Base-by-base conservation (phyloP, 1,284 basidiomycete species). In the Rhodotorula glutinis region DNA sequence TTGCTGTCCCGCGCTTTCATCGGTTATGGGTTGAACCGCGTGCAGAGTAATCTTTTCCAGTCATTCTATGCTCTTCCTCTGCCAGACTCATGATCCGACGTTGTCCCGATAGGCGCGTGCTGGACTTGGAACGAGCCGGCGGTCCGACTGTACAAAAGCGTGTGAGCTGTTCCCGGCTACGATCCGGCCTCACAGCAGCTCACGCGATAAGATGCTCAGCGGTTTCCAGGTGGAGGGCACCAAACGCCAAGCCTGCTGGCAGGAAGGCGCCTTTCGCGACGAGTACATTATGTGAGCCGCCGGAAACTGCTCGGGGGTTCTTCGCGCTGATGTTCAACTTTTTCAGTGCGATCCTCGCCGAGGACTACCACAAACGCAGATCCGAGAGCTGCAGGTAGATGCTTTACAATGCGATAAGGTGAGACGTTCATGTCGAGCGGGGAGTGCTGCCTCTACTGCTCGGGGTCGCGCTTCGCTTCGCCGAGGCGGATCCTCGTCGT, bases 401-500 rank as follows among this genome's bases (percentile, higher is more conserved):
- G 33, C 33, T 38, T 38, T 38, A 38, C 33, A 29, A 29, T 14
- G 25, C 21, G 49, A 51, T 25, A 51, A 17, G n/a, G 25, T n/a
- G 49, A 16, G 4, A 25, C 8, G n/a, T 27, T 11, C 0, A 27
- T 0, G 8, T 16, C n/a, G 49, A 11, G 25, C 16, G 0, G 11
- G 11, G n/a, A 51, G 25, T 27, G 27, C 11, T 13, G 16, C 25
- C 8, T 51, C 51, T 52, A 38, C 49, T 53, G 25, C 44, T 64
- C 66, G 25, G 56, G 64, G n/a, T 62, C 64, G 30, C 66, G 46
- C 63, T 73, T 73, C 4, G 53, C 65, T n/a, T 63, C 44, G 5
- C 66, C 70, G 58, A 72, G 60, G 23, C 73, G 53, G 29, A 63
- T 46, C 47, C 70, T 55, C 11, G 73, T 65, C 46, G 47, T 19